Percentiles rank a stretch among this genome's conserved stretches.
Evolutionary conservation across 2,329 filamentous ascomycete genomes (phyloP).

Genomic region (Fusarium metavorans): DNA sequence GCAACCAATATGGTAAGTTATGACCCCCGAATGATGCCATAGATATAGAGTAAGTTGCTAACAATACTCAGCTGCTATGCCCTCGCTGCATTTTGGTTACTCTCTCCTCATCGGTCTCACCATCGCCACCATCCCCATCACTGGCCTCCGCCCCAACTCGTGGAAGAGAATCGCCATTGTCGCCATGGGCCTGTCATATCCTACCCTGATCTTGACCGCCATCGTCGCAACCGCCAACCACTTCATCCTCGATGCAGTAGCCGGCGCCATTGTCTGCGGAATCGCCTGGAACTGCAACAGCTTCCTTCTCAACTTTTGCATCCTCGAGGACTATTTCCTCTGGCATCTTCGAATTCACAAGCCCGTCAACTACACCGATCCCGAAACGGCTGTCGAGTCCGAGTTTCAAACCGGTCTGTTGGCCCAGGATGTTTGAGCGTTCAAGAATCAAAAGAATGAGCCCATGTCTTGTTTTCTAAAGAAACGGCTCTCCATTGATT

Average conservation of each 20-base stretch:
- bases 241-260: conserved; percentile 78
- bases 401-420: conserved; percentile 46
- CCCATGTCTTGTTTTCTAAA: conserved; percentile 6
- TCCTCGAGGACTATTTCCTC: conserved; percentile 76
- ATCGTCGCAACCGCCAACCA: conserved; percentile 81
- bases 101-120: conserved; percentile 79
- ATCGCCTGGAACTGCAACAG: conserved; percentile 71
- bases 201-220: conserved; percentile 72
- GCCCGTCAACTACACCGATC: conserved; percentile 60
- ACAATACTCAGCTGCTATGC: conserved; percentile 73
- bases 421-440: conserved; percentile 36
- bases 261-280: conserved; percentile 73
- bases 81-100: conserved; percentile 81
- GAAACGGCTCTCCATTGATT: background rate
- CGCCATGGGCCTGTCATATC: conserved; percentile 70
- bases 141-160: conserved; percentile 62
- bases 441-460: conserved; percentile 12
- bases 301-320: conserved; percentile 71
- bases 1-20: conserved; percentile 76
- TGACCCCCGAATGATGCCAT: background rate
- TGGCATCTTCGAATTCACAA: conserved; percentile 74
- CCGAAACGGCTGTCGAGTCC: conserved; percentile 51
- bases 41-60: background rate
- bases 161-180: conserved; percentile 62
- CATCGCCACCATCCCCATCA: conserved; percentile 73